phyloP scores from a whole-genome alignment of 495 filamentous ascomycete species.

The Aspergillus hancockii region DNA sequence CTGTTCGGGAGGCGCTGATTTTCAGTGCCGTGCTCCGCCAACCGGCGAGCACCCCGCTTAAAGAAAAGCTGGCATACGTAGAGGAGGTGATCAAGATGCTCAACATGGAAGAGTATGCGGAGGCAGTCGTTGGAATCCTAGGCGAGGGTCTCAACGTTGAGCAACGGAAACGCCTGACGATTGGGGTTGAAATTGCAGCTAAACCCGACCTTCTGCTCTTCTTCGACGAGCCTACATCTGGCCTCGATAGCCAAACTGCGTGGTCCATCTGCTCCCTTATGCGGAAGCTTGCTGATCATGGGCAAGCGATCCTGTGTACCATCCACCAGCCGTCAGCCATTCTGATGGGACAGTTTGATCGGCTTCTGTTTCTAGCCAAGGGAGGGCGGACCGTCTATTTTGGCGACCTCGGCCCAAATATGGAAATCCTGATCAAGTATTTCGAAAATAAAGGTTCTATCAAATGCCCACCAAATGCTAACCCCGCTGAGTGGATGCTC shows the following conservation, averaged over 20 bases:
- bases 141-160: slow-evolving; percentile 91
- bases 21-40: slow-evolving; percentile 87
- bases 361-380: slow-evolving; percentile 75
- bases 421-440: slow-evolving; percentile 67
- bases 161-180: slow-evolving; percentile 83
- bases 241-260: slow-evolving; percentile 81
- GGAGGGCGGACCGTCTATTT: slow-evolving; percentile 85
- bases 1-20: slow-evolving; percentile 77
- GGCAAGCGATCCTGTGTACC: slow-evolving; percentile 86
- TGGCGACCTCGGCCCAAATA: slow-evolving; percentile 77
- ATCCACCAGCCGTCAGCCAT: slow-evolving; percentile 93
- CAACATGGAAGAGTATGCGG: slow-evolving; percentile 84
- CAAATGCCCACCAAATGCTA: slow-evolving; percentile 70
- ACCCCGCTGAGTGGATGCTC: slow-evolving; percentile 91
- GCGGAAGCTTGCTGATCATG: slow-evolving; percentile 77
- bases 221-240: slow-evolving; percentile 86
- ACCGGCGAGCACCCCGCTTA: slow-evolving; percentile 62
- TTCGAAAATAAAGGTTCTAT: slow-evolving; percentile 75
- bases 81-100: slow-evolving; percentile 89
- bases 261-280: slow-evolving; percentile 81
- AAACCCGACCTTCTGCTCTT: slow-evolving; percentile 84
- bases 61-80: slow-evolving; percentile 83
- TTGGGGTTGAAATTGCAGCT: slow-evolving; percentile 84
- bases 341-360: slow-evolving; percentile 89
- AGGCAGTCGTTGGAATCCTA: slow-evolving; percentile 83